Conservation (phyloP, 2,329 filamentous ascomycete species). For the Aspergillus sp. region DNA sequence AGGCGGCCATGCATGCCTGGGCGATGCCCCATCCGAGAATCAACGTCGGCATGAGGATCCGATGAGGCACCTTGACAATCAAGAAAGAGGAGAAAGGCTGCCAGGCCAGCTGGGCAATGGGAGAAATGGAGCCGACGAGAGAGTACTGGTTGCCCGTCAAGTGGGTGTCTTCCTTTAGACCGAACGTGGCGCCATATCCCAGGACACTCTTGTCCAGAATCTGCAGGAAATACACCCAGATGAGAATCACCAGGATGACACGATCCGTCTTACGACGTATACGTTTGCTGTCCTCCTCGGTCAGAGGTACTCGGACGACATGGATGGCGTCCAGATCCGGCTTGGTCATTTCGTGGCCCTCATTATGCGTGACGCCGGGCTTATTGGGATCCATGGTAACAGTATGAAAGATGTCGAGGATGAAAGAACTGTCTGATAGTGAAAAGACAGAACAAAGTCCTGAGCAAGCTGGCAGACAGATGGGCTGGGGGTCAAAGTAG, state of each 20-base stretch:
- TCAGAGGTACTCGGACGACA: slow-evolving; percentile 24
- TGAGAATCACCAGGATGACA: slow-evolving; percentile 50
- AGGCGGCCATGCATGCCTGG: slow-evolving; percentile 47
- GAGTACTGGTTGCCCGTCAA: slow-evolving; percentile 57
- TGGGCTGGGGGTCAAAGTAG: no score
- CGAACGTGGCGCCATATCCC: slow-evolving; percentile 58
- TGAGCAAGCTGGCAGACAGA: no score
- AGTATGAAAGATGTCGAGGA: neutral
- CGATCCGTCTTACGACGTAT: slow-evolving; percentile 62
- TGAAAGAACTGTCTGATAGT: neutral
- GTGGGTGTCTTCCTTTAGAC: slow-evolving; percentile 49
- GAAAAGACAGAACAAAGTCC: no score
- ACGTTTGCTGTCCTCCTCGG: slow-evolving; percentile 46
- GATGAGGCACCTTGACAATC: slow-evolving; percentile 60
- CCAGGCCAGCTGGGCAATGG: slow-evolving; percentile 61
- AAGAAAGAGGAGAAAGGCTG: slow-evolving; percentile 59
- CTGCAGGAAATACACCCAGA: slow-evolving; percentile 49
- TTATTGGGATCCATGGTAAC: slow-evolving; percentile 4
- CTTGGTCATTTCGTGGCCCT: slow-evolving; percentile 12
- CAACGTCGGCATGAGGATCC: slow-evolving; percentile 55
- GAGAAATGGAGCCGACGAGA: slow-evolving; percentile 55
- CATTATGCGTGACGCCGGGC: slow-evolving; percentile 16
- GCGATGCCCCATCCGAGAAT: slow-evolving; percentile 50
- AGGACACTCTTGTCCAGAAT: slow-evolving; percentile 60
- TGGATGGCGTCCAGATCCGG: slow-evolving; percentile 14